These are phyloP conservation scores for Ceriops decandra DNA, from an alignment of 345 rosid genomes.

Conservation along the genomic window DNA sequence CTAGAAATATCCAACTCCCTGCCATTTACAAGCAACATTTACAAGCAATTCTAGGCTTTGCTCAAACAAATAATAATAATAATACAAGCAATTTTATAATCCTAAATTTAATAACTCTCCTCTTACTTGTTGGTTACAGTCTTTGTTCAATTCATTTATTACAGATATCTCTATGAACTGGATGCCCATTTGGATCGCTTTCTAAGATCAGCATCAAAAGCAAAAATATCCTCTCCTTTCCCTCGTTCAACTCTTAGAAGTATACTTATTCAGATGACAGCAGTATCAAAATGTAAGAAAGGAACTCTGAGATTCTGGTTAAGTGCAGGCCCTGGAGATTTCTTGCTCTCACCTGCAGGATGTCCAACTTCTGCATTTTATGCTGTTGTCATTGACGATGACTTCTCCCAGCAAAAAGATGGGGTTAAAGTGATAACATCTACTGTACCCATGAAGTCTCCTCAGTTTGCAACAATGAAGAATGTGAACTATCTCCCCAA, in stretches of 20 bases:
- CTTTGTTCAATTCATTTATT: background rate
- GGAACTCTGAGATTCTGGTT: conserved; percentile 67
- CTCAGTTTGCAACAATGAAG: conserved; percentile 51
- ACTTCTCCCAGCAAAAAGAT: conserved; percentile 45
- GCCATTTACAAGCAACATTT: background rate
- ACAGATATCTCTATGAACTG: conserved; percentile 55
- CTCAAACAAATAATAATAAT: background rate
- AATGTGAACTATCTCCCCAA: conserved; percentile 67
- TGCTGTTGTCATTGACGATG: conserved; percentile 55
- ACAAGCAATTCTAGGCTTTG: background rate
- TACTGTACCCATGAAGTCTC: conserved; percentile 57
- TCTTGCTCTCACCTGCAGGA: conserved; percentile 57
- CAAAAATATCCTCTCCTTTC: conserved; percentile 58
- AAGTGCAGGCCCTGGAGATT: conserved; percentile 67
- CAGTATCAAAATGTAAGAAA: conserved; percentile 49
- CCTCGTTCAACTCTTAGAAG: conserved; percentile 50
- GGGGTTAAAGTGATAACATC: conserved; percentile 66
- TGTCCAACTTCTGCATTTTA: conserved; percentile 63
- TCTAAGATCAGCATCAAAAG: conserved; percentile 51
- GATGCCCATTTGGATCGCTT: conserved; percentile 66
- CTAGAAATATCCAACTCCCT: too few species aligned
- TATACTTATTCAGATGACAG: conserved; percentile 56
- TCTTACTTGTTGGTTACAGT: too few species aligned
- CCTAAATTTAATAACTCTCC: background rate
- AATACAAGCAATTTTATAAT: background rate